phyloP scores from a whole-genome alignment of 305 asterid species.

The Ilex paraguariensis region DNA sequence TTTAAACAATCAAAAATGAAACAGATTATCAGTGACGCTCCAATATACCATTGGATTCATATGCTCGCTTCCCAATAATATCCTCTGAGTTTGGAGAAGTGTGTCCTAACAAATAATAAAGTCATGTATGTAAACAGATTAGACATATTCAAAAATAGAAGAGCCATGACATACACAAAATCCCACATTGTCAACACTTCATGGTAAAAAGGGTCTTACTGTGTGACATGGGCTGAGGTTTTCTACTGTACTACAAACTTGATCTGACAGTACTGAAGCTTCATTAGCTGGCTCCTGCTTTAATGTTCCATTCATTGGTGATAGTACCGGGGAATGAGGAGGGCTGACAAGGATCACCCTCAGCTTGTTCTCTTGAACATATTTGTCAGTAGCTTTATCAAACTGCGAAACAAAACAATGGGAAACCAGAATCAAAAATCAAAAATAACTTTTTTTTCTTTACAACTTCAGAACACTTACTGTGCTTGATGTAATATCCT shows the following conservation, averaged over 20 bases:
- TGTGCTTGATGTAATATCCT: conserved; percentile 31
- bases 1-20: not conserved
- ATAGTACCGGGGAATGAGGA: conserved; percentile 23
- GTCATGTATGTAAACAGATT: not conserved
- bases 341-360: conserved; percentile 35
- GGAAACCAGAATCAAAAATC: not conserved
- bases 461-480: conserved; percentile 14
- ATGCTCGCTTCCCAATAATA: not conserved
- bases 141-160: too few species aligned
- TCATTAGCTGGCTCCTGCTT: conserved; percentile 11
- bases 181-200: not conserved
- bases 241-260: conserved; percentile 5
- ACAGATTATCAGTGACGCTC: too few species aligned
- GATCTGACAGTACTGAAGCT: conserved; percentile 7
- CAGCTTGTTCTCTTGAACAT: conserved; percentile 39
- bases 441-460: not conserved
- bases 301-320: conserved; percentile 25
- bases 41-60: not conserved
- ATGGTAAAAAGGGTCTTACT: conserved; percentile 10
- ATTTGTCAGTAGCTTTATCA: conserved; percentile 30
- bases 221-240: conserved; percentile 4
- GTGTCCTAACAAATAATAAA: conserved; percentile 4
- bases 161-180: not conserved
- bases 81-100: not conserved
- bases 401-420: conserved; percentile 21